Evolutionary conservation across 306 rosid genomes (phyloP), one percentile per base, ranked within the genome.

Genomic region (Dicorynia guianensis): DNA sequence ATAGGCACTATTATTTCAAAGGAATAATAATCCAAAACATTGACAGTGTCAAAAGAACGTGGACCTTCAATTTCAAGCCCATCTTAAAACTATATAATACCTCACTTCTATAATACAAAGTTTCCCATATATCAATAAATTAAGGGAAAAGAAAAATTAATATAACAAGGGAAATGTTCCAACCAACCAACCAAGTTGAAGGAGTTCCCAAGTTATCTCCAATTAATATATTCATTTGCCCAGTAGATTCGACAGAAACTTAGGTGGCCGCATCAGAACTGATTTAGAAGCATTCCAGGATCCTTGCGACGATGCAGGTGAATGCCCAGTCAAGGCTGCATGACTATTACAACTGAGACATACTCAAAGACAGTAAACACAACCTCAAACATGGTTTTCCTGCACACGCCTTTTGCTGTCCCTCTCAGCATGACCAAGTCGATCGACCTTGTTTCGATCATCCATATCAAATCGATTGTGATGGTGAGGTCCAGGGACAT

Each of bases 401-500:
- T 86, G 97, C 5, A 54, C 76, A 69, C 85, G 90, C 83, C 91
- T 84, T 84, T 86, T 87, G 82, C 70, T 81, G 47, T 91, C 97
- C 84, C 93, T 87, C 76, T 89, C 95, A 3, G 78, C 25, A 70
- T 89, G 86, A 66, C 90, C 80, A 65, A 76, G 77, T 43, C 89
- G 87, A 39, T 84, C 46, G 39, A 63, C 84, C 79, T 80, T 76
- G 77, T 66, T 80, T 53, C 85, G 77, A 61, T 85, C 89, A 68
- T 89, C 93, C 46, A 44, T 57, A 74, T 80, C 93, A 46, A 25
- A 44, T 4, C 87, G 93, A 59, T 44, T 84, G 65, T 71, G 85
- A 69, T 83, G 86, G 77, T 86, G 81, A 72, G 85, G 42, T 49
- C 86, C 89, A 56, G 84, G 76, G 47, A 61, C 84, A 67, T 82